Evolutionary conservation across 345 rosid species (phyloP), one percentile per base, ranked within the genome.

Genomic region (Fremontodendron californicum): DNA sequence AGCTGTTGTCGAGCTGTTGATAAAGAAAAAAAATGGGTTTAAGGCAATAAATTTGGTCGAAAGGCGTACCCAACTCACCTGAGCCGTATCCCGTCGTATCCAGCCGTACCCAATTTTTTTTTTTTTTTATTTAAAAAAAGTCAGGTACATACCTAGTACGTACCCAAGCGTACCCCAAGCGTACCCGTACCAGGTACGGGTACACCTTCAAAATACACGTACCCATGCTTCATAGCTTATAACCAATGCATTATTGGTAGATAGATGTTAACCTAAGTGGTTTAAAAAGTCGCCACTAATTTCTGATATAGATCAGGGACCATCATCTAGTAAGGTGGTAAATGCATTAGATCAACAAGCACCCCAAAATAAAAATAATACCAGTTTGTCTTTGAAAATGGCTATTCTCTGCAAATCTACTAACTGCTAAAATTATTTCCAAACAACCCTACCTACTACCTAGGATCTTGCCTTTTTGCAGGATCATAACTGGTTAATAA

Each of bases 391-490:
- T 68, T 43, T 68, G 37, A 45, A 68, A 68, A 25, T 68, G 73
- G 55, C 39, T 29, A 23, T 37, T 43, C 72, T 25, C 3, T 15
- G 55, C 35, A 45, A 45, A 68, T 15, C 55, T 9, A 27, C 37
- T 45, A 27, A 27, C 37, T 45, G 55, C 73, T 13, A 25, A 43
- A 65, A 11, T 2, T 68, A 43, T 68, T 68, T 25, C 73, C 35
- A 43, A 68, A 37, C 6, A 67, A 43, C 3, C 52, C 72, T 21
- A 12, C 49, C 49, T 39, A 39, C 51, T 67, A 67, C 55, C 31
- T 23, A 67, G 52, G 72, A 67, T 67, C 71, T 48, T 21, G 52
- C 35, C 52, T 6, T 67, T 68, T 45, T 68, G 55, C 73, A 68
- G 21, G 73, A 68, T 25, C 73, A 13, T 45, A 68, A 68, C 55